Conservation (phyloP, 2,329 filamentous ascomycete genomes). For the Xylariaceae sp. region DNA sequence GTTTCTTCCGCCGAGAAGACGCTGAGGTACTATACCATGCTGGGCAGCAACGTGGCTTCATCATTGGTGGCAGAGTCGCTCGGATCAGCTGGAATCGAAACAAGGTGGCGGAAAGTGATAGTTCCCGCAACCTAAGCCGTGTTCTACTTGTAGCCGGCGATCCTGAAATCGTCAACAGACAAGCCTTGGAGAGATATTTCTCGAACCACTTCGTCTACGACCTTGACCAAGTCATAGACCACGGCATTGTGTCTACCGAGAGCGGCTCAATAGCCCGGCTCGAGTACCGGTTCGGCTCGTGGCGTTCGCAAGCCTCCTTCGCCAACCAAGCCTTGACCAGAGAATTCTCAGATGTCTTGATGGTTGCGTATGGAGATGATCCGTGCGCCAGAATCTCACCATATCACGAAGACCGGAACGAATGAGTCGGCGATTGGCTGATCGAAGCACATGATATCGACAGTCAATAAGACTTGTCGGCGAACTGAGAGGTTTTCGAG, state of each 20-base stretch:
- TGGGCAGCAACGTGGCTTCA: not conserved
- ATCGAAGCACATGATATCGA: no score
- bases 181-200: conserved; percentile 7
- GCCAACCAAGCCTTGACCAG: conserved; percentile 1
- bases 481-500: no score
- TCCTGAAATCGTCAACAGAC: conserved; percentile 5
- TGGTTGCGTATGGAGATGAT: conserved; percentile 9
- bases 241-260: conserved; percentile 2
- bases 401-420: no score
- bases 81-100: conserved; percentile 16
- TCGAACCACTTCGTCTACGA: conserved; percentile 13
- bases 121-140: conserved; percentile 4
- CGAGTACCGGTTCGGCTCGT: conserved; percentile 21
- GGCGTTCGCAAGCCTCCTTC: conserved; percentile 11
- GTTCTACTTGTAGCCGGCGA: conserved; percentile 15
- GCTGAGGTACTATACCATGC: conserved; percentile 3
- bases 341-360: conserved; percentile 9
- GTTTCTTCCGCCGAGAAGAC: conserved; percentile 12
- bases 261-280: conserved; percentile 5
- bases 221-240: conserved; percentile 10
- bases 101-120: not conserved
- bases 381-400: conserved; percentile 17
- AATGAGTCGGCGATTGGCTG: no score
- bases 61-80: not conserved
- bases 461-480: no score